A percentile compares a stretch with the other conserved stretches of the same genome.
Conservation (phyloP, 2,329 filamentous ascomycete species). For the Plenodomus tracheiphilus region DNA sequence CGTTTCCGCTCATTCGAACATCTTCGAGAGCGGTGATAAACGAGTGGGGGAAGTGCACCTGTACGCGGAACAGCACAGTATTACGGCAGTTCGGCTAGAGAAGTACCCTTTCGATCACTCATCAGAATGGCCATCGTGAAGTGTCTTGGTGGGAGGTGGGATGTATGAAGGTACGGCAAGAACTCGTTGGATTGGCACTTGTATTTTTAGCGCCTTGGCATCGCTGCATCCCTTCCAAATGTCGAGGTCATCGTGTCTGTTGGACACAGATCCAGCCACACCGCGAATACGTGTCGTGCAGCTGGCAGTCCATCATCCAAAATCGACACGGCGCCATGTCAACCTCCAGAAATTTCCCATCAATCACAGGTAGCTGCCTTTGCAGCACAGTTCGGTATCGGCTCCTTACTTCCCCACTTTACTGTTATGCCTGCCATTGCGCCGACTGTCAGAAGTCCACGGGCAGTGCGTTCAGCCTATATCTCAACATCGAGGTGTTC, state of each 20-base stretch:
- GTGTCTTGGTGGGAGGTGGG: no score
- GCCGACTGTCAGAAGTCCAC: conserved; percentile 30
- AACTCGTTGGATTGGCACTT: neutral
- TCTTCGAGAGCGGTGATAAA: neutral
- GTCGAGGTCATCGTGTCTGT: no score
- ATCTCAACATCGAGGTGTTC: conserved; percentile 29
- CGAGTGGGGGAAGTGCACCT: neutral
- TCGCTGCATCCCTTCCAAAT: neutral
- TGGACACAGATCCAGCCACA: neutral
- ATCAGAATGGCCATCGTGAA: no score
- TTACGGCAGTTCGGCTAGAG: neutral
- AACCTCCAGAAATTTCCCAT: conserved; percentile 25
- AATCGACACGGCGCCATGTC: neutral
- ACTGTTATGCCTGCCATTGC: conserved; percentile 39
- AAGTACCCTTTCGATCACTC: no score
- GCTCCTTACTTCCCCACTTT: conserved; percentile 32
- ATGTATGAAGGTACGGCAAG: no score
- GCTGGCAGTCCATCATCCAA: neutral
- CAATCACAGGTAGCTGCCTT: conserved; percentile 32
- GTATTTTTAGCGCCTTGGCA: neutral
- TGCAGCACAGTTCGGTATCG: conserved; percentile 31
- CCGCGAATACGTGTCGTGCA: neutral
- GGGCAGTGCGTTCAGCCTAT: conserved; percentile 27
- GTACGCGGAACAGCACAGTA: neutral
- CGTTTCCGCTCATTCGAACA: neutral